phyloP scores from a whole-genome alignment of 139 green algal genomes.

The Closterium sp. region DNA sequence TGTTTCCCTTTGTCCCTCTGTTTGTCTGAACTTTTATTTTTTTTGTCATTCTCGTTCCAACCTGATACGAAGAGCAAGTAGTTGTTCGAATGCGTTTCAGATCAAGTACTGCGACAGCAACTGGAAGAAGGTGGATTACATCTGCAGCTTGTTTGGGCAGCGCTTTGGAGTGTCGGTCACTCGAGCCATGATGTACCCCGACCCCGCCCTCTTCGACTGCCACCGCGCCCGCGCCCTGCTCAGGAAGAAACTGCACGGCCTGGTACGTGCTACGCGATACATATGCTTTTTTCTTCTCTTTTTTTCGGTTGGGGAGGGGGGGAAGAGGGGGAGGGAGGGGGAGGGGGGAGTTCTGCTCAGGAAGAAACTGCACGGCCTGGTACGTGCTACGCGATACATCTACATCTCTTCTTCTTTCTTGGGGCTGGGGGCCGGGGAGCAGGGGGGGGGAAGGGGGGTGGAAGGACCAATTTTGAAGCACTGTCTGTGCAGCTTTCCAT shows the following conservation, averaged over 20 bases:
- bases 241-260: slow-evolving; percentile 40
- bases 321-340: too few species aligned
- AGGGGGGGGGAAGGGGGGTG: too few species aligned
- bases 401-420: too few species aligned
- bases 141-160: slow-evolving; percentile 45
- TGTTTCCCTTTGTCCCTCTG: not conserved
- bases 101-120: slow-evolving; percentile 30
- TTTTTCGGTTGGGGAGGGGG: too few species aligned
- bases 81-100: not conserved
- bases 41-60: too few species aligned
- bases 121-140: slow-evolving; percentile 54
- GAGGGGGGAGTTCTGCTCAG: too few species aligned
- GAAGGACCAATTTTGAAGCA: not conserved
- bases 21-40: too few species aligned
- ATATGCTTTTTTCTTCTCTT: not conserved
- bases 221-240: slow-evolving; percentile 24
- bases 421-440: too few species aligned
- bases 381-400: not conserved
- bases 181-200: slow-evolving; percentile 43
- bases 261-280: slow-evolving; percentile 13
- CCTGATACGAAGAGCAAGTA: too few species aligned
- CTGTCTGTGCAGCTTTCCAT: not conserved
- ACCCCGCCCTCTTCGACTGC: slow-evolving; percentile 17
- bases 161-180: slow-evolving; percentile 48
- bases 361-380: slow-evolving; percentile 45